Base-by-base conservation (phyloP, 2,329 filamentous ascomycete species). In the Xylaria sp. region DNA sequence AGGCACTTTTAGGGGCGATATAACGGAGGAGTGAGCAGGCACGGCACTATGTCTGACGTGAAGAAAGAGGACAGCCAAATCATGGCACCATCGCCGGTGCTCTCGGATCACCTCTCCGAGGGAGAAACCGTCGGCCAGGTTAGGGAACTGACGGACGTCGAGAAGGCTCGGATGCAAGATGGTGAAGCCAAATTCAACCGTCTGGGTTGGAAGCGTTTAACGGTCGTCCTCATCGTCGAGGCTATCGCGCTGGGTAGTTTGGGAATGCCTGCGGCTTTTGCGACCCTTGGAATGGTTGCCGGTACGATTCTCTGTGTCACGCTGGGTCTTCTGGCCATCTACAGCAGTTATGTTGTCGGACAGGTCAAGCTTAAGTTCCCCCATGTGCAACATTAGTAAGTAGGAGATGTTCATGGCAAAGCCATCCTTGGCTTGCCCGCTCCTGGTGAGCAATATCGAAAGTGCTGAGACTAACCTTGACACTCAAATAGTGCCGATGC, bases 201-300 rank as follows among this genome's bases (percentile, higher is more conserved):
- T 49, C 82, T 88, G 25, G 86, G 86, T 62, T 88, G 86, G 86
- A 88, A 87, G 76, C 84, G 86, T 13, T 81, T 88, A 41, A 86
- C 85, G 2, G 78, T 88, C 25, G 82, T 88, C 33, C 81, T 88
- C 68, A 86, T 88, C 69, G 86, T 88, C 74, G 85, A 87, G 78
- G 86, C 86, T 64, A 86, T 88, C 69, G 86, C 86, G 5, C 84
- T 88, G 18, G 86, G 86, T 56, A 82, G 80, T 67, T 79, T 88
- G 62, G 85, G 84, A 70, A 80, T 88, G 56, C 86, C 86, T 3
- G 74, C 78, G 1, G 85, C 85, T 18, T 88, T 88, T 72, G 85
- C 85, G 12, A 82, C 82, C 2, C 82, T 88, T 25, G 86, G 86
- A 63, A 87, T 88, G 86, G 81, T 85, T 20, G 82, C 82, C n/a